A percentile compares a stretch with the other conserved stretches of the same genome.
phyloP scores from a whole-genome alignment of 202 grass and related monocot species.

The Setaria italica region DNA sequence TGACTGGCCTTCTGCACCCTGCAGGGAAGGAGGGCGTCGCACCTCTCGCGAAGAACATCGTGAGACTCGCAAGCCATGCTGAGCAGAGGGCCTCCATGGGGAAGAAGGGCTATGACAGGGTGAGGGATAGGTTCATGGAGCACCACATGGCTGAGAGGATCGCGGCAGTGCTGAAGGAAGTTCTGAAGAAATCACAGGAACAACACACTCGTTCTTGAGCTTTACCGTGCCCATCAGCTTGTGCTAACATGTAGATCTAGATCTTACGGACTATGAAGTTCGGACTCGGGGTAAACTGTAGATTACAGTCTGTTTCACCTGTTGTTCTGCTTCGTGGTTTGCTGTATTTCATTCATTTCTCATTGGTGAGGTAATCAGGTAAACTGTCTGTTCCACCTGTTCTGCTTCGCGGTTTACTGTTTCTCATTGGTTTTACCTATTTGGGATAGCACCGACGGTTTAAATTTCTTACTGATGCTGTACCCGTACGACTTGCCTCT shows the following conservation, averaged over 20 bases:
- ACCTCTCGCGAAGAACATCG: conserved; percentile 75
- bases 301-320: too few species aligned
- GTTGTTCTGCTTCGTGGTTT: too few species aligned
- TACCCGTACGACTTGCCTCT: not conserved
- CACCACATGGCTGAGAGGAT: conserved; percentile 86
- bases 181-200: conserved; percentile 62
- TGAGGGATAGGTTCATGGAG: conserved; percentile 84
- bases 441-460: not conserved
- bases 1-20: conserved; percentile 80
- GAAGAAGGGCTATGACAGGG: conserved; percentile 72
- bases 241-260: conserved; percentile 25
- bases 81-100: conserved; percentile 75
- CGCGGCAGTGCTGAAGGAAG: conserved; percentile 67
- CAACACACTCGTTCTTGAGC: conserved; percentile 53
- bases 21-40: conserved; percentile 80
- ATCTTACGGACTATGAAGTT: not conserved
- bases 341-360: too few species aligned
- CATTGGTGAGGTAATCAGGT: not conserved
- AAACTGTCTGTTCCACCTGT: not conserved
- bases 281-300: not conserved
- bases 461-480: not conserved
- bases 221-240: not conserved
- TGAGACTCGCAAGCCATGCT: conserved; percentile 67
- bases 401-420: not conserved
- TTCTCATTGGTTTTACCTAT: not conserved